Evolutionary conservation across 2,329 filamentous ascomycete species (phyloP).

Genomic region (Trichoderma sp.): DNA sequence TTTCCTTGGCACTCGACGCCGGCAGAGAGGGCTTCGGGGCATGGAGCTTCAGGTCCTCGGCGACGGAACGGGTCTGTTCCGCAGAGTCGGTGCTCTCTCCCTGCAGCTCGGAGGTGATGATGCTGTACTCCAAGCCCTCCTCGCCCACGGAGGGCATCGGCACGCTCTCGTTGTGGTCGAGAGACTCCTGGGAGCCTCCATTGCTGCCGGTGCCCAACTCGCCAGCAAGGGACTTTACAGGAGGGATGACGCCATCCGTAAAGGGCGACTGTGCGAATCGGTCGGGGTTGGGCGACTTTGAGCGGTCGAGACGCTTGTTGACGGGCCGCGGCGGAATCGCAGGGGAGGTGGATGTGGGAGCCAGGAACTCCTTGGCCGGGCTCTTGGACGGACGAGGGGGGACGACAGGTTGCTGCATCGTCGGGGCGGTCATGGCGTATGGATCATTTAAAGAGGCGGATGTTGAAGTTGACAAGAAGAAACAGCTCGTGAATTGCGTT

Average conservation of each 20-base stretch:
- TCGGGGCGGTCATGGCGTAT: conserved; percentile 52
- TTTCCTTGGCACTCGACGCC: conserved; percentile 76
- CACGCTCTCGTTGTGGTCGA: conserved; percentile 72
- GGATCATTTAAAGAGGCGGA: conserved; percentile 15
- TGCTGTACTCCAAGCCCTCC: conserved; percentile 86
- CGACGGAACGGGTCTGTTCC: conserved; percentile 76
- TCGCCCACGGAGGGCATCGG: conserved; percentile 83
- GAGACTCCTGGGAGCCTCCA: conserved; percentile 45
- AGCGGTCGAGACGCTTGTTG: conserved; percentile 72
- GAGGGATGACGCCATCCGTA: conserved; percentile 66
- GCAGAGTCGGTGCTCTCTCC: conserved; percentile 41
- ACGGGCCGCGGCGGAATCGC: conserved; percentile 77
- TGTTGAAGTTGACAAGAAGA: background rate
- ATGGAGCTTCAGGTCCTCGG: conserved; percentile 80
- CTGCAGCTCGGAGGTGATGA: conserved; percentile 49
- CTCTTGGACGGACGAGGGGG: conserved; percentile 59
- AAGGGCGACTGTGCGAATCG: conserved; percentile 84
- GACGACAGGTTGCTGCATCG: conserved; percentile 55
- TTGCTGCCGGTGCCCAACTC: conserved; percentile 41
- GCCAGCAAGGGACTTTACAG: conserved; percentile 37
- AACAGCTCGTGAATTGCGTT: background rate
- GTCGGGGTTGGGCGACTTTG: conserved; percentile 74
- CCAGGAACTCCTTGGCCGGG: conserved; percentile 49
- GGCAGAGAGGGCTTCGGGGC: conserved; percentile 87
- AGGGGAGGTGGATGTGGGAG: conserved; percentile 53